Evolutionary conservation across 2,329 filamentous ascomycete species (phyloP), one percentile per base, ranked within the genome.

Genomic region (Cercospora sojina): DNA sequence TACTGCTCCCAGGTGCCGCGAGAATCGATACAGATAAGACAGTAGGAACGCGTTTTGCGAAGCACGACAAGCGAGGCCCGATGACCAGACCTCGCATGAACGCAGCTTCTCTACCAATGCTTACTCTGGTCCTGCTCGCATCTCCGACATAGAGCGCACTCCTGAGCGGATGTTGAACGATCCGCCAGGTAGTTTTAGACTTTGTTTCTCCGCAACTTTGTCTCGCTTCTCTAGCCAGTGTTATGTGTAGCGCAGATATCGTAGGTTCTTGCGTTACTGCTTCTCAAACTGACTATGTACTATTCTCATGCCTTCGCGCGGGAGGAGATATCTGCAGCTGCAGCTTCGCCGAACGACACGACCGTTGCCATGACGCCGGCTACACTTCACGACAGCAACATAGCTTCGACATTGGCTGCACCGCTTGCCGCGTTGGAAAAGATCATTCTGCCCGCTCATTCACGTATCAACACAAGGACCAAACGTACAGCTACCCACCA

Each of bases 401-500:
- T 31, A 18, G 51, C 23, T 27, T 29, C 20, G 23, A 49, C 13
- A 8, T 35, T 10, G 32, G 8, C 12, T 35, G 7, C 8, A 35
- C 32, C 3, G 8, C 32, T 35, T 35, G 12, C 32, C 12, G 32
- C 32, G 12, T 27, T 27, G 25, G 25, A 3, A 27, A 9, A 3
- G 7, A 35, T 35, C 12, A 13, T 35, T 35, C 32, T 13, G 32
- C 32, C 32, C 3, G 8, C 8, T 35, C 32, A 35, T 5, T 35
- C 8, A 35, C 32, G 3, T 13, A 27, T 27, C 25, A 5, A 35
- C 10, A 18, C 12, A 27, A 55, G n/a, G 6, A 18, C 23, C 51
- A 31, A 8, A 55, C 23, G 7, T 27, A 55, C 49, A 38, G 23
- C 16, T 13, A 56, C 32, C 35, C 43, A 61, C 3, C 27, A 76